Percentiles rank a stretch among this genome's conserved stretches.
Conservation (phyloP, 495 filamentous ascomycete genomes). For the Rhizodiscina lignyota region DNA sequence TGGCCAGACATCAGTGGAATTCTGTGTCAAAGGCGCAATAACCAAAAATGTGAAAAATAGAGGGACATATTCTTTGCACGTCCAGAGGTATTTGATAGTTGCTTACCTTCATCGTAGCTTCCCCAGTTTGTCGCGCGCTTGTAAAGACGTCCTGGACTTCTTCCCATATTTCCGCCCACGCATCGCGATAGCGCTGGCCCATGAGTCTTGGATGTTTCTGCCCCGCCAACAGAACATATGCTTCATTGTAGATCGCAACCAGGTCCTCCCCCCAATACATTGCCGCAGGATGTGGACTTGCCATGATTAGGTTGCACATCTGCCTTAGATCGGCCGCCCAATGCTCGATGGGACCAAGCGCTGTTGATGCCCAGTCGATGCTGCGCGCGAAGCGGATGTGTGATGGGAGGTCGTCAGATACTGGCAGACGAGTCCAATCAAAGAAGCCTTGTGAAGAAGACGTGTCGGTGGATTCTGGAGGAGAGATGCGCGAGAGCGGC, state of each 20-base stretch:
- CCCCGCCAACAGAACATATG: slow-evolving; percentile 49
- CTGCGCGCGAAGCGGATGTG: slow-evolving; percentile 52
- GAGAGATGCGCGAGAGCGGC: neutral
- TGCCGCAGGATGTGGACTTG: slow-evolving; percentile 50
- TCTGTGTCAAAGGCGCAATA: neutral
- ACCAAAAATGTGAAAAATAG: neutral
- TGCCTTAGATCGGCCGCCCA: slow-evolving; percentile 46
- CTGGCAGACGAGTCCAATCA: slow-evolving; percentile 52
- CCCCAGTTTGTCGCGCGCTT: slow-evolving; percentile 38
- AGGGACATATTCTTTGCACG: no score
- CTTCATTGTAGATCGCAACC: slow-evolving; percentile 57
- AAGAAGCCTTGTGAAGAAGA: slow-evolving; percentile 22
- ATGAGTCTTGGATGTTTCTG: slow-evolving; percentile 53
- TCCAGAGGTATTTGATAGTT: no score
- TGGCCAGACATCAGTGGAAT: no score
- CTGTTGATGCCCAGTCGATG: slow-evolving; percentile 46
- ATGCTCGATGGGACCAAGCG: slow-evolving; percentile 46
- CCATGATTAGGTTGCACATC: slow-evolving; percentile 53
- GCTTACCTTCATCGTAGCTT: slow-evolving; percentile 47
- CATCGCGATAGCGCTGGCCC: slow-evolving; percentile 44
- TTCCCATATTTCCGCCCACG: slow-evolving; percentile 53
- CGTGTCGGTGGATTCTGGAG: neutral
- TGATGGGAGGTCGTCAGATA: slow-evolving; percentile 34
- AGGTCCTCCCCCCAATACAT: slow-evolving; percentile 56
- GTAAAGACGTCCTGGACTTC: slow-evolving; percentile 41